Percentiles rank a stretch among this genome's conserved stretches.
Evolutionary conservation across 1,139 yeast genomes (phyloP).

Genomic region (Debaryomycetaceae sp.): DNA sequence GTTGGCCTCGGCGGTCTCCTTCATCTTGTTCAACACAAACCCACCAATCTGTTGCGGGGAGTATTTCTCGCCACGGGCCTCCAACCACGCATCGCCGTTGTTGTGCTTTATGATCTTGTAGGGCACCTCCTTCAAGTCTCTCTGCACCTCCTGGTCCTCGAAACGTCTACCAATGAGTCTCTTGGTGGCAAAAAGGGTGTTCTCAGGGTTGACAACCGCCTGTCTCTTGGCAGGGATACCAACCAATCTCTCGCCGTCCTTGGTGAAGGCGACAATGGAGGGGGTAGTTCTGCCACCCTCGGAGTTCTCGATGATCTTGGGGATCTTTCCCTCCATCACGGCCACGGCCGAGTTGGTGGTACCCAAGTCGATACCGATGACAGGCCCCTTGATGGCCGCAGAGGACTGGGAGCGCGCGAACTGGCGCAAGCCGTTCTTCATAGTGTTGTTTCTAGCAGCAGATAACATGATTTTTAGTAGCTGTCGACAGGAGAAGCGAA

Average conservation of each 20-base stretch:
- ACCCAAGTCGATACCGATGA: constrained; percentile 98
- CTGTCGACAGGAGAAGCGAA: neutral
- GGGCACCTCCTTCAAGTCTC: constrained; percentile 94
- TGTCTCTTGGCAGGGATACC: constrained; percentile 99
- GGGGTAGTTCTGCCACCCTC: constrained; percentile 99
- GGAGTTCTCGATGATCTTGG: constrained; percentile 94
- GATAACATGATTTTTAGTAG: constrained; percentile 27
- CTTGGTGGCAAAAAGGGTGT: constrained; percentile 96
- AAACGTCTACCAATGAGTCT: constrained; percentile 98
- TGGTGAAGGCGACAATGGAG: constrained; percentile 96
- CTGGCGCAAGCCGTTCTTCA: constrained; percentile 40
- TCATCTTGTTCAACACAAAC: constrained; percentile 90
- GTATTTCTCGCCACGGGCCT: constrained; percentile 89
- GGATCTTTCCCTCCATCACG: constrained; percentile 93
- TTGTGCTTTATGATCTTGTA: constrained; percentile 94
- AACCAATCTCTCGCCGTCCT: constrained; percentile 86
- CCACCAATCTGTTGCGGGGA: constrained; percentile 99
- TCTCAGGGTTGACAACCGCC: constrained; percentile 97
- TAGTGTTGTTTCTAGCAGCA: constrained; percentile 37
- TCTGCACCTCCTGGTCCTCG: constrained; percentile 94
- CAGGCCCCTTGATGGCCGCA: constrained; percentile 65
- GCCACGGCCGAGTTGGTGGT: constrained; percentile 99
- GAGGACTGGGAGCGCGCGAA: constrained; percentile 50
- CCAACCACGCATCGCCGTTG: constrained; percentile 99
- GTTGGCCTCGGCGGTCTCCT: constrained; percentile 93